Conservation (phyloP, 2,329 filamentous ascomycete genomes). For the Cryphonectria parasitica region DNA sequence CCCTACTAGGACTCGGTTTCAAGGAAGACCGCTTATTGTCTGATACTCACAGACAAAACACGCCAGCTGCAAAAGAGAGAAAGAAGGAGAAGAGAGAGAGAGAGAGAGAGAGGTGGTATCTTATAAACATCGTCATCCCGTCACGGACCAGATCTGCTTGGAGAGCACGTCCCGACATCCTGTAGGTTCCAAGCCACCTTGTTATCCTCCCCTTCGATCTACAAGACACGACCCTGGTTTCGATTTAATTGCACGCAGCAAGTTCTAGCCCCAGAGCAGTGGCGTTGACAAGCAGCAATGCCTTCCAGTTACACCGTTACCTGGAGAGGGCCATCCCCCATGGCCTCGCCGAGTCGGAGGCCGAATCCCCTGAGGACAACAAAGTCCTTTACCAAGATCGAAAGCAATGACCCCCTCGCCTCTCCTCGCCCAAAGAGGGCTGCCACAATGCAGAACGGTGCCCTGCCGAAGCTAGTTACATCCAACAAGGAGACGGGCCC, state of each 20-base stretch:
- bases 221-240: not conserved
- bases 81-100: not conserved
- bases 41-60: not conserved
- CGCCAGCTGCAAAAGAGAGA: not conserved
- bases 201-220: not conserved
- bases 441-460: conserved; percentile 50
- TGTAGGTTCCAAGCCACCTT: conserved; percentile 9
- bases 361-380: conserved; percentile 37
- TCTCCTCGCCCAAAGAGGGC: conserved; percentile 47
- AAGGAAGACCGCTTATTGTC: conserved; percentile 10
- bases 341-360: conserved; percentile 25
- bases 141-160: not conserved
- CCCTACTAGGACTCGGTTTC: conserved; percentile 13
- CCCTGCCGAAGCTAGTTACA: conserved; percentile 34
- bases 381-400: conserved; percentile 34
- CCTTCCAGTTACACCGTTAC: conserved; percentile 36
- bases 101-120: not conserved
- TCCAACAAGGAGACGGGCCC: conserved; percentile 13
- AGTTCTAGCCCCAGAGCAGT: conserved; percentile 18
- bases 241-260: conserved; percentile 12
- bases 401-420: conserved; percentile 25
- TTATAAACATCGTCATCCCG: conserved; percentile 6
- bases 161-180: not conserved
- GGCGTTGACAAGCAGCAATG: conserved; percentile 34
- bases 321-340: conserved; percentile 25